Evolutionary conservation across 1,139 yeast genomes (phyloP).

Genomic region (Geotrichum bryndzae): DNA sequence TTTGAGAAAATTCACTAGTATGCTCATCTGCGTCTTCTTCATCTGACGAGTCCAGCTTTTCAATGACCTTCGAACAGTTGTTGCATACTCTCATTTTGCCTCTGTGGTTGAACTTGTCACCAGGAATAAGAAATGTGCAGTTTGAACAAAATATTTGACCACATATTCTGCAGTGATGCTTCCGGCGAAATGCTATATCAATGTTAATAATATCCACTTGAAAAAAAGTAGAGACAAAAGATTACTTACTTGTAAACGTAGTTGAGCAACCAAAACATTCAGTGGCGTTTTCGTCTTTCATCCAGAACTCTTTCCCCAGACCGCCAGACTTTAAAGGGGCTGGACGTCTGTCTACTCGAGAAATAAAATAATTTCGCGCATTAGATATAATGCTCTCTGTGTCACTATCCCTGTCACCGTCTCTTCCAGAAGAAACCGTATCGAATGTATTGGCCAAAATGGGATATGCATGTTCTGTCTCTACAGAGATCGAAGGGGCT

Average conservation of each 20-base stretch:
- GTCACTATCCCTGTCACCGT: constrained; percentile 30
- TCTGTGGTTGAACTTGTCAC: constrained; percentile 60
- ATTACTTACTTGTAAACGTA: constrained; percentile 48
- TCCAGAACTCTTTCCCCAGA: constrained; percentile 65
- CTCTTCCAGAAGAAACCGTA: constrained; percentile 10
- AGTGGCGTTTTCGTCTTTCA: constrained; percentile 81
- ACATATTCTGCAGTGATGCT: constrained; percentile 92
- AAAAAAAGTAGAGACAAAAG: neutral
- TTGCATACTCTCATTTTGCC: constrained; percentile 77
- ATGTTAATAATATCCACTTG: neutral
- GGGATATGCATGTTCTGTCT: neutral
- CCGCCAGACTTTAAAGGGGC: constrained; percentile 28
- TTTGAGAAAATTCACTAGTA: constrained; percentile 11
- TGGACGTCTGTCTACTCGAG: constrained; percentile 22
- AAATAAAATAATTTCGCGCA: constrained; percentile 22
- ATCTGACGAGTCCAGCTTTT: constrained; percentile 31
- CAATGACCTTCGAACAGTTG: constrained; percentile 62
- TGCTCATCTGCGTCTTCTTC: constrained; percentile 19
- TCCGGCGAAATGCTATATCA: constrained; percentile 57
- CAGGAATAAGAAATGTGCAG: constrained; percentile 78
- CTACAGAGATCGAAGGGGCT: neutral
- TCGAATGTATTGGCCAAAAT: neutral
- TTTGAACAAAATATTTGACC: constrained; percentile 90
- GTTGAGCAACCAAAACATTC: constrained; percentile 76
- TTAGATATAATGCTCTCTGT: constrained; percentile 29